Evolutionary conservation across 768 basidiomycete species (phyloP).

Genomic region (Paxillus involutus): DNA sequence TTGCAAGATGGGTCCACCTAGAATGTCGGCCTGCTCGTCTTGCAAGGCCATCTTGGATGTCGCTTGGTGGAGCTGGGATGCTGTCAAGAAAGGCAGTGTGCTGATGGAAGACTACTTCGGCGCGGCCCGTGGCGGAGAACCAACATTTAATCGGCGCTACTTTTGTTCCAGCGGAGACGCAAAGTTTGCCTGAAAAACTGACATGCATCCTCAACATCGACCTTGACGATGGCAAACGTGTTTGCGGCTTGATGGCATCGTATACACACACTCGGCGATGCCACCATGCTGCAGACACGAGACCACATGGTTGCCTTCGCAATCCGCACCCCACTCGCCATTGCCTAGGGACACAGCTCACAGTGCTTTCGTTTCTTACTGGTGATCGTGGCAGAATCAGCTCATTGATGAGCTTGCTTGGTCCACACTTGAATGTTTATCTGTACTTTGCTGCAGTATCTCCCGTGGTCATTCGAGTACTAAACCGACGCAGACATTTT

Average conservation of each 20-base stretch:
- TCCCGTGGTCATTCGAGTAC: slow-evolving; percentile 72
- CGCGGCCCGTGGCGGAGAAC: slow-evolving; percentile 17
- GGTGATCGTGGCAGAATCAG: slow-evolving; percentile 65
- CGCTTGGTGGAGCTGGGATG: slow-evolving; percentile 19
- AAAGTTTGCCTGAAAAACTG: not conserved
- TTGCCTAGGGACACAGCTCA: slow-evolving; percentile 77
- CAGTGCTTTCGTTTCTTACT: slow-evolving; percentile 80
- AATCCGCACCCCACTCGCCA: slow-evolving; percentile 51
- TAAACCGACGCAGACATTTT: slow-evolving; percentile 58
- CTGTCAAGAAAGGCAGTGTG: slow-evolving; percentile 18
- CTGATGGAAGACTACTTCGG: slow-evolving; percentile 12
- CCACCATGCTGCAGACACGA: not conserved
- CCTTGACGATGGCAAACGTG: not conserved
- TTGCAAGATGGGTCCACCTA: slow-evolving; percentile 55
- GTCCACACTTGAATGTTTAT: slow-evolving; percentile 80
- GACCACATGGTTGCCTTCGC: not conserved
- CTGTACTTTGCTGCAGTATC: slow-evolving; percentile 32
- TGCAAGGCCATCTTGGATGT: slow-evolving; percentile 46
- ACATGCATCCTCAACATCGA: not conserved
- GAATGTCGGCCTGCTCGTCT: slow-evolving; percentile 70
- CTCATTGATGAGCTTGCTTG: slow-evolving; percentile 35
- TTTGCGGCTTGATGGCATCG: not conserved
- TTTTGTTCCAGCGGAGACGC: not conserved
- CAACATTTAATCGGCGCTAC: slow-evolving; percentile 25
- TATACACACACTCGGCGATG: not conserved